Evolutionary conservation across 2,329 filamentous ascomycete species (phyloP).

Genomic region (Exophiala xenobiotica): DNA sequence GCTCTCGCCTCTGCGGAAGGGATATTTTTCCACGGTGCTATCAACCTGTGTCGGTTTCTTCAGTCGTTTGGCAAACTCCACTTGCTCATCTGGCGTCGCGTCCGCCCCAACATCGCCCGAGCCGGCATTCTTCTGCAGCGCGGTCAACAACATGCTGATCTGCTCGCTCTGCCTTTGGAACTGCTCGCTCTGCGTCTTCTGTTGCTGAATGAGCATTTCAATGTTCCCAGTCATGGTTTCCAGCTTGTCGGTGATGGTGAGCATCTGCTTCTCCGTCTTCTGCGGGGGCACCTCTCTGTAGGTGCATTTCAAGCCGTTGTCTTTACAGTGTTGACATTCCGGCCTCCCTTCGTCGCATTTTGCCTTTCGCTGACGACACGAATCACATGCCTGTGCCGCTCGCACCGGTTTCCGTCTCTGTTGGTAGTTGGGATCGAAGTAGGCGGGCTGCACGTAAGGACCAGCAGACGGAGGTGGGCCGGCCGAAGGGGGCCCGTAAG

Average conservation of each 20-base stretch:
- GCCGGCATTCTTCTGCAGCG: background rate
- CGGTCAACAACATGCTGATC: conserved; percentile 12
- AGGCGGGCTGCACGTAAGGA: conserved; percentile 15
- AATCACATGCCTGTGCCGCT: conserved; percentile 74
- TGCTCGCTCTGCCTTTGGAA: conserved; percentile 9
- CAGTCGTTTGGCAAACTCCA: background rate
- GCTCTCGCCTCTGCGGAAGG: conserved; percentile 29
- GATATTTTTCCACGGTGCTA: background rate
- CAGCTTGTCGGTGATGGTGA: conserved; percentile 27
- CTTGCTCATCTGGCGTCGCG: conserved; percentile 6
- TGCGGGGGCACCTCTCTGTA: conserved; percentile 90
- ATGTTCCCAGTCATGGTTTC: conserved; percentile 24
- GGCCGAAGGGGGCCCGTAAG: conserved; percentile 27
- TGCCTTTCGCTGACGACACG: conserved; percentile 81
- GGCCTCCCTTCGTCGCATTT: conserved; percentile 88
- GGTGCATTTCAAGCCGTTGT: conserved; percentile 78
- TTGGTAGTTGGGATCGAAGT: conserved; percentile 2
- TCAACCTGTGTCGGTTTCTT: conserved; percentile 10
- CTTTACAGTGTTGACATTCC: conserved; percentile 79
- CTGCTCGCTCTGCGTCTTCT: conserved; percentile 17
- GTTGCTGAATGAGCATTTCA: conserved; percentile 13
- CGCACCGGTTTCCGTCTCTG: conserved; percentile 29
- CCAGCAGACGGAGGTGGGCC: conserved; percentile 21
- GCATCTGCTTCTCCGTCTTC: conserved; percentile 61
- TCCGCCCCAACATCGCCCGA: conserved; percentile 6